These are phyloP conservation scores for Kwoniella botswanensis DNA, from an alignment of 768 basidiomycete species.

Conservation along the genomic window DNA sequence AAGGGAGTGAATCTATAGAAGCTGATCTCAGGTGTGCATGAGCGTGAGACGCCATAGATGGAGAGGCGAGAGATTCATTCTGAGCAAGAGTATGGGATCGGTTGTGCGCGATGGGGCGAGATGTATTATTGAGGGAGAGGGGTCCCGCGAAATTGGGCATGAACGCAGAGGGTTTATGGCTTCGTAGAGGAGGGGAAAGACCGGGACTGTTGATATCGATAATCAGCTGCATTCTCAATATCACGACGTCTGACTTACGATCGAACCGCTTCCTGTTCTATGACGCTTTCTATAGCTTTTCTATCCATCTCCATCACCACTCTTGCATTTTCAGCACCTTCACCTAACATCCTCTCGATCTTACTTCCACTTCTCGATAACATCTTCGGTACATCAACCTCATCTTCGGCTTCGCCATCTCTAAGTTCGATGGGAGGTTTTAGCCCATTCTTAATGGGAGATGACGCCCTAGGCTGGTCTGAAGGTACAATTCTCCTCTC, in stretches of 20 bases:
- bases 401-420: conserved; percentile 1
- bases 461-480: conserved; percentile 5
- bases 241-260: not conserved
- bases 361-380: conserved; percentile 24
- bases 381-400: not conserved
- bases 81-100: conserved; percentile 12
- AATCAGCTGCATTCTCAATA: not conserved
- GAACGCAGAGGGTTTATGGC: conserved; percentile 25
- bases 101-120: not conserved
- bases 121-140: not conserved
- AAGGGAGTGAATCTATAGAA: conserved; percentile 36
- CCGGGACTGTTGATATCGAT: conserved; percentile 6
- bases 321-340: conserved; percentile 41
- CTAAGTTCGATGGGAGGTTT: not conserved
- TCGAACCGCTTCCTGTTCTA: not conserved
- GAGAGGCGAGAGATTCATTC: not conserved
- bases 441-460: not conserved
- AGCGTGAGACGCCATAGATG: not conserved
- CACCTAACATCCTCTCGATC: conserved; percentile 41
- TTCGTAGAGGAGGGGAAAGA: conserved; percentile 27
- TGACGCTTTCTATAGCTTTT: conserved; percentile 2
- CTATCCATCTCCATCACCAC: conserved; percentile 36
- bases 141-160: not conserved
- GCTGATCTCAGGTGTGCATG: conserved; percentile 11
- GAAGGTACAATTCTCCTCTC: conserved; percentile 35